These are phyloP conservation scores for Trapa incisa DNA, from an alignment of 345 rosid genomes.

Conservation along the genomic window DNA sequence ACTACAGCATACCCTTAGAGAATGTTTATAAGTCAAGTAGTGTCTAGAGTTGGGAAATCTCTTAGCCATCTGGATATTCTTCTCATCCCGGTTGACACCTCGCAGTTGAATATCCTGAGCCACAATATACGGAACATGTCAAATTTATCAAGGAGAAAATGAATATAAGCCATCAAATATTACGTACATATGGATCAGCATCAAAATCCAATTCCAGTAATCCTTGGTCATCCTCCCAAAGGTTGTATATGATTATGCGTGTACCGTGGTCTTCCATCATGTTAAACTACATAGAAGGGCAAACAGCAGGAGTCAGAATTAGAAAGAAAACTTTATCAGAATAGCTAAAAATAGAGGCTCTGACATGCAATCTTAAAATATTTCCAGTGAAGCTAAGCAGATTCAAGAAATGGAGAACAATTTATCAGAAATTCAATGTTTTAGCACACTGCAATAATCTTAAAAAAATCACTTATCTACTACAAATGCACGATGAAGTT, in stretches of 20 bases:
- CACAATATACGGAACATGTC: constrained; percentile 3
- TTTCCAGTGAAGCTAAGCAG: neutral
- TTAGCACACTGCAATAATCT: neutral
- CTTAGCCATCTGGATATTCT: constrained; percentile 73
- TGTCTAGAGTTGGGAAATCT: constrained; percentile 73
- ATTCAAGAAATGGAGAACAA: neutral
- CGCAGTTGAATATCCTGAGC: constrained; percentile 92
- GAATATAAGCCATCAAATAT: neutral
- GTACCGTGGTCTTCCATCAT: constrained; percentile 72
- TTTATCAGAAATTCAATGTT: neutral
- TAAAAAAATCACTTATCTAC: neutral
- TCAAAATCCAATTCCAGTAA: constrained; percentile 76
- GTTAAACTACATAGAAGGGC: constrained; percentile 40
- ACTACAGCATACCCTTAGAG: constrained; percentile 55
- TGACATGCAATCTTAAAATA: neutral
- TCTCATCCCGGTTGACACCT: constrained; percentile 94
- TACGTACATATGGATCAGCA: constrained; percentile 51
- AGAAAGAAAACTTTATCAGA: neutral
- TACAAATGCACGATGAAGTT: neutral
- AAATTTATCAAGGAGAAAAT: neutral
- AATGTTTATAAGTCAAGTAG: constrained; percentile 73
- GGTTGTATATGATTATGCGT: constrained; percentile 68
- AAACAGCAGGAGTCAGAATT: neutral
- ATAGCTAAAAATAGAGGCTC: neutral
- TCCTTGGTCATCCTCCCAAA: constrained; percentile 95